These are phyloP conservation scores for Candida dajiaensis DNA, from an alignment of 805 yeast genomes.

Conservation along the genomic window DNA sequence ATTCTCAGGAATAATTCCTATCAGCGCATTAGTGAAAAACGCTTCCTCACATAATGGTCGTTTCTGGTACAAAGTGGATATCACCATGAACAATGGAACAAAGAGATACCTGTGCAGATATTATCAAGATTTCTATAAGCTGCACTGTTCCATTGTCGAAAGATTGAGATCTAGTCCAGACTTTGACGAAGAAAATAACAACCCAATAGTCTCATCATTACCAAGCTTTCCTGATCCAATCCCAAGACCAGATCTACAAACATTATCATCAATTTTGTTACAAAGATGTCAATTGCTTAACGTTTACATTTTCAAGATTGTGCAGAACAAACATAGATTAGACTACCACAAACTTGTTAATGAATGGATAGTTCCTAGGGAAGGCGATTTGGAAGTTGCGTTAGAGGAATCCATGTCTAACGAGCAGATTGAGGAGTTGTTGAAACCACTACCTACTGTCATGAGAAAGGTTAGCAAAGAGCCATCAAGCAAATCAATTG, in stretches of 20 bases:
- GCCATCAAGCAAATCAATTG: not conserved
- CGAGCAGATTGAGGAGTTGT: slow-evolving; percentile 17
- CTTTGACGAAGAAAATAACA: slow-evolving; percentile 5
- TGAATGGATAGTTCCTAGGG: slow-evolving; percentile 25
- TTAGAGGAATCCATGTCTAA: slow-evolving; percentile 10
- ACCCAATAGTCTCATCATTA: slow-evolving; percentile 14
- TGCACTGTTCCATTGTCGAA: slow-evolving; percentile 32
- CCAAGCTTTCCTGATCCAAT: slow-evolving; percentile 45
- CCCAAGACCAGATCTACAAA: slow-evolving; percentile 31
- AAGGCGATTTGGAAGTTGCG: slow-evolving; percentile 26
- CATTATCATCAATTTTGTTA: slow-evolving; percentile 25
- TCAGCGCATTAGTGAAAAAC: slow-evolving; percentile 33
- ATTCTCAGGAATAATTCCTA: slow-evolving; percentile 19
- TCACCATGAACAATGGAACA: slow-evolving; percentile 29
- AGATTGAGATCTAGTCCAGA: slow-evolving; percentile 10
- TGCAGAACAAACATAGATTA: slow-evolving; percentile 21
- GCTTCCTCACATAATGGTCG: slow-evolving; percentile 37
- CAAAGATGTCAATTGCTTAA: slow-evolving; percentile 37
- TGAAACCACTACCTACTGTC: slow-evolving; percentile 18
- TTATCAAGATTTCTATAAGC: slow-evolving; percentile 45
- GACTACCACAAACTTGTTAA: slow-evolving; percentile 20
- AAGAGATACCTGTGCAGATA: slow-evolving; percentile 39
- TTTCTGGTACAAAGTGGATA: slow-evolving; percentile 47
- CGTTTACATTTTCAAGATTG: slow-evolving; percentile 33
- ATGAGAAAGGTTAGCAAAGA: not conserved